phyloP scores from a whole-genome alignment of 73 alveolate genomes.

The Uronychia binucleata region DNA sequence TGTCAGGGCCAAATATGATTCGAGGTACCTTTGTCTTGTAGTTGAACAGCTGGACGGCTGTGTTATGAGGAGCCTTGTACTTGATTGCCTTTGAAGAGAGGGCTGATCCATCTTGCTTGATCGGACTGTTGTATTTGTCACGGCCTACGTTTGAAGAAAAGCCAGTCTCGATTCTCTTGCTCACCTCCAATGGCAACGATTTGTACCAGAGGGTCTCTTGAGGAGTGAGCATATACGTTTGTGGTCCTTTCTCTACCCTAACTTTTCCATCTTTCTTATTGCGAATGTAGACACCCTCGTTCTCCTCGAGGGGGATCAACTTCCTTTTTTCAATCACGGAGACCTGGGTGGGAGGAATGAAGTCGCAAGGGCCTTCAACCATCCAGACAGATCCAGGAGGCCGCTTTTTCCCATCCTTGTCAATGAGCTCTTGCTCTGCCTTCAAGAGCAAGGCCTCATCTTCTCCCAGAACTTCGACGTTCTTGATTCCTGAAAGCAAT shows the following conservation, averaged over 20 bases:
- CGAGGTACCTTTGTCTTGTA: conserved; percentile 62
- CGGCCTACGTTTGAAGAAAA: not conserved
- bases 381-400: conserved; percentile 83
- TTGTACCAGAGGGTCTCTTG: conserved; percentile 76
- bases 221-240: conserved; percentile 69
- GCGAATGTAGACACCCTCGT: conserved; percentile 85
- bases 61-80: conserved; percentile 81
- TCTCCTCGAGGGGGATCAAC: conserved; percentile 78
- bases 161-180: conserved; percentile 12
- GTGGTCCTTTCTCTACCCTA: conserved; percentile 72
- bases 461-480: conserved; percentile 69
- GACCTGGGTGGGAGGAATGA: conserved; percentile 70
- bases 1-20: conserved; percentile 86
- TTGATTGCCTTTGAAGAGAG: conserved; percentile 36
- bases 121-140: not conserved
- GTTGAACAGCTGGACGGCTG: conserved; percentile 78
- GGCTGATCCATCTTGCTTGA: not conserved
- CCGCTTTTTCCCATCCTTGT: conserved; percentile 20
- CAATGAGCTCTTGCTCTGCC: conserved; percentile 47
- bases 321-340: conserved; percentile 71
- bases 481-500: conserved; percentile 42
- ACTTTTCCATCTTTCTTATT: conserved; percentile 77
- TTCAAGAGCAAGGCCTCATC: conserved; percentile 79
- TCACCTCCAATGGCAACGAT: conserved; percentile 62
- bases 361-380: conserved; percentile 85